phyloP scores from a whole-genome alignment of 176 grass and related monocot species.

The Microstegium vimineum region DNA sequence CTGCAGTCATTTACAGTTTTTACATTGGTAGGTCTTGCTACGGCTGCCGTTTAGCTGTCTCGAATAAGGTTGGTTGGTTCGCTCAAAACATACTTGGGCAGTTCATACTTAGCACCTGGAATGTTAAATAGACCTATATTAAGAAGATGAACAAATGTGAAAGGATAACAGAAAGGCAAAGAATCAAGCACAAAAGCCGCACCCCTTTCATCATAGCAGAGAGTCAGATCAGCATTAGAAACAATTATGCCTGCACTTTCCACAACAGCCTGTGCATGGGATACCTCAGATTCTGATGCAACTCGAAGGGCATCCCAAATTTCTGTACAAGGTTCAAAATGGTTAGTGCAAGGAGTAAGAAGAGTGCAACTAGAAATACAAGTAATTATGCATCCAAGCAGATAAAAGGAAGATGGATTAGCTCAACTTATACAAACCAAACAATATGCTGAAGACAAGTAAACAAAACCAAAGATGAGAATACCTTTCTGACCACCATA shows the following conservation, averaged over 20 bases:
- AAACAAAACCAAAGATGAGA: background rate
- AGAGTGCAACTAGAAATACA: background rate
- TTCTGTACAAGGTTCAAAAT: constrained; percentile 33
- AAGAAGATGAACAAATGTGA: background rate
- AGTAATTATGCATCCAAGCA: background rate
- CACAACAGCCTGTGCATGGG: constrained; percentile 62
- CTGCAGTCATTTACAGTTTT: constrained; percentile 47
- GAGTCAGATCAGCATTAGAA: constrained; percentile 60
- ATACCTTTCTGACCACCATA: constrained; percentile 82
- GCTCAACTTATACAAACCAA: background rate
- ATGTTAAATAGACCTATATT: background rate
- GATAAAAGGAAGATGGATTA: background rate
- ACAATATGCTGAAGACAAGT: background rate
- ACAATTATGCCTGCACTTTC: constrained; percentile 72
- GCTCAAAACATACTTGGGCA: constrained; percentile 79
- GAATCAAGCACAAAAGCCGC: background rate
- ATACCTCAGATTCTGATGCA: constrained; percentile 56
- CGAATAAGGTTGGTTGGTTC: constrained; percentile 61
- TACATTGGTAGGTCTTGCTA: constrained; percentile 34
- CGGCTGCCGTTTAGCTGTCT: constrained; percentile 46
- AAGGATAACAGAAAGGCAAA: background rate
- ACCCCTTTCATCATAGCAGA: constrained; percentile 82
- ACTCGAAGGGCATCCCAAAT: constrained; percentile 83
- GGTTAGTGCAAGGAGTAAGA: constrained; percentile 13
- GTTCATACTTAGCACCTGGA: constrained; percentile 81